Percentiles rank a stretch among this genome's conserved stretches.
Evolutionary conservation across 192 early-diverging fungal species (phyloP).

Genomic region (Hyaloraphidium curvatum): DNA sequence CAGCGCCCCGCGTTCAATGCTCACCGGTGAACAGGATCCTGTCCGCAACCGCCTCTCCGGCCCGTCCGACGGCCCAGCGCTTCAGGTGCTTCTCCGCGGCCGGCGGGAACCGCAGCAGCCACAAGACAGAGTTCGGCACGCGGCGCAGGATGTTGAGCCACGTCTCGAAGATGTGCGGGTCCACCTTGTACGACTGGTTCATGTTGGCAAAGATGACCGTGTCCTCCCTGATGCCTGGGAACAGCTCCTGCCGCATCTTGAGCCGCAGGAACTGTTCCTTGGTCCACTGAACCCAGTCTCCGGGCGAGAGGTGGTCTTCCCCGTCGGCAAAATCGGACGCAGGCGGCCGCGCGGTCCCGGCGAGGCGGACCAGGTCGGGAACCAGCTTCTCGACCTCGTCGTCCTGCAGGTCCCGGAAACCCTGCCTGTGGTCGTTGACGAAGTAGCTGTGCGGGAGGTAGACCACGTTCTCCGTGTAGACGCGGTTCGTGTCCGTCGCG

Average conservation of each 20-base stretch:
- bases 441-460: conserved; percentile 88
- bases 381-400: conserved; percentile 14
- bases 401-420: conserved; percentile 64
- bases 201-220: conserved; percentile 88
- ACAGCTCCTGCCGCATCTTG: conserved; percentile 69
- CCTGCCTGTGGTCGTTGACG: conserved; percentile 85
- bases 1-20: conserved; percentile 9
- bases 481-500: conserved; percentile 10
- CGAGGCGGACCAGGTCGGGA: conserved; percentile 1
- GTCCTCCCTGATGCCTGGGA: conserved; percentile 61
- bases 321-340: conserved; percentile 7
- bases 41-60: conserved; percentile 48
- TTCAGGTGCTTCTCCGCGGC: conserved; percentile 61
- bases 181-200: conserved; percentile 90
- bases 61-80: conserved; percentile 49
- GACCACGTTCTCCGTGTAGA: conserved; percentile 74
- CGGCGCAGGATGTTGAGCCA: conserved; percentile 69
- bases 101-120: conserved; percentile 81
- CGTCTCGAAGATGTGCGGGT: conserved; percentile 62
- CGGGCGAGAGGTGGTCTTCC: conserved; percentile 9
- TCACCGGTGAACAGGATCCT: conserved; percentile 60
- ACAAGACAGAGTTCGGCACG: conserved; percentile 65
- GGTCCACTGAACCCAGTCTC: conserved; percentile 32
- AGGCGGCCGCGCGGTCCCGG: background rate
- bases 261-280: conserved; percentile 58